phyloP scores from a whole-genome alignment of 2,329 filamentous ascomycete species.

The Colletotrichum lupini region DNA sequence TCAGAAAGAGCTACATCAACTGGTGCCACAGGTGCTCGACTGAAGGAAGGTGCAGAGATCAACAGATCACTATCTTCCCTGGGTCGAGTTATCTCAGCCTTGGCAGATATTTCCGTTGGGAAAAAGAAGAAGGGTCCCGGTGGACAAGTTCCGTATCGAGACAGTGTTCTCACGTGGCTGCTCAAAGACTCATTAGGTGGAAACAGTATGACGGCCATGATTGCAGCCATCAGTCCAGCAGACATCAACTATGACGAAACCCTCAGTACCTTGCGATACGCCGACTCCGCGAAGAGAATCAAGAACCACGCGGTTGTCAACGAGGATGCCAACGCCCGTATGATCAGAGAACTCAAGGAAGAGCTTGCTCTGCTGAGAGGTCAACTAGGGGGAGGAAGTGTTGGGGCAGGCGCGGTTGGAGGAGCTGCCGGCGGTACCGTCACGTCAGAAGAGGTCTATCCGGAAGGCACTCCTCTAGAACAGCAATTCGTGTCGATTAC shows the following conservation, averaged over 20 bases:
- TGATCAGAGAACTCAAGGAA: constrained; percentile 98
- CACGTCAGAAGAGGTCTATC: constrained; percentile 84
- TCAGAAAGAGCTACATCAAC: constrained; percentile 98
- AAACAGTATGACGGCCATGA: constrained; percentile 99
- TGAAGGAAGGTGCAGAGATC: constrained; percentile 99
- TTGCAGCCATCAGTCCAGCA: constrained; percentile 96
- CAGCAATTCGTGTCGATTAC: constrained; percentile 97
- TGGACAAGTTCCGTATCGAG: constrained; percentile 91
- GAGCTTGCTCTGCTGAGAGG: constrained; percentile 87
- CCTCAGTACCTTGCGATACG: constrained; percentile 92
- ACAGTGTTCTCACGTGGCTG: constrained; percentile 95
- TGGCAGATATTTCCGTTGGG: constrained; percentile 88
- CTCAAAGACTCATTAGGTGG: constrained; percentile 96
- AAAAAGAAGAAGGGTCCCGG: constrained; percentile 83
- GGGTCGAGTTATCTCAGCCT: constrained; percentile 94
- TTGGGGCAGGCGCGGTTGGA: constrained; percentile 54
- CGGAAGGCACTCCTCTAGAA: constrained; percentile 90
- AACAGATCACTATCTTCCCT: constrained; percentile 96
- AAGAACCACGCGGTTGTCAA: constrained; percentile 99
- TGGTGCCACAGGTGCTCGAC: constrained; percentile 90
- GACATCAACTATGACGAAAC: constrained; percentile 99
- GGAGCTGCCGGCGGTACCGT: constrained; percentile 56
- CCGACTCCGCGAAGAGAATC: constrained; percentile 97
- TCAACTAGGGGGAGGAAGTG: constrained; percentile 76
- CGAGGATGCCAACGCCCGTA: constrained; percentile 97